Percentiles rank a stretch among this genome's conserved stretches.
Conservation (phyloP, 176 grass and related monocot species). For the Oryza longistaminata region DNA sequence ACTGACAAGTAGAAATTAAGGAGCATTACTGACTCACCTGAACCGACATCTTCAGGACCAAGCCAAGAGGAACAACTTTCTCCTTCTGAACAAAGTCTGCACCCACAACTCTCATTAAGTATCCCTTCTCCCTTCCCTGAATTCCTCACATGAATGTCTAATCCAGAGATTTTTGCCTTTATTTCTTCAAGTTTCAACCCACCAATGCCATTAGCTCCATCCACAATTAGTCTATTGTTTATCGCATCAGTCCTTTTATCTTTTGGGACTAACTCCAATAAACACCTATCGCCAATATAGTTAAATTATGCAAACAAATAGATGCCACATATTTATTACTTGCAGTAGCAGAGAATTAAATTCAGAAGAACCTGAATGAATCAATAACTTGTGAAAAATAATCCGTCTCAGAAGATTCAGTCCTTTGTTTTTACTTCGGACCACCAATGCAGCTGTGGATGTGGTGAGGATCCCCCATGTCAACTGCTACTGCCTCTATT, state of each 20-base stretch:
- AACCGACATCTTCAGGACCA: slow-evolving; percentile 52
- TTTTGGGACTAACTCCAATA: slow-evolving; percentile 62
- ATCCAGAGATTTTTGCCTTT: slow-evolving; percentile 47
- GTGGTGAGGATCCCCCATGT: slow-evolving; percentile 92
- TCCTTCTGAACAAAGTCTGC: slow-evolving; percentile 99
- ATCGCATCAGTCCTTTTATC: slow-evolving; percentile 33
- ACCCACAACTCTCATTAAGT: slow-evolving; percentile 87
- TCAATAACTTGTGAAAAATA: slow-evolving; percentile 70
- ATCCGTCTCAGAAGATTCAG: slow-evolving; percentile 60
- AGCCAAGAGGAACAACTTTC: slow-evolving; percentile 68
- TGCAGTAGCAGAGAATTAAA: background rate
- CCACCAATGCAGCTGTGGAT: slow-evolving; percentile 93
- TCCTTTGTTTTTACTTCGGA: slow-evolving; percentile 73
- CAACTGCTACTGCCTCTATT: slow-evolving; percentile 55
- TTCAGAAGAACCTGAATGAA: slow-evolving; percentile 69
- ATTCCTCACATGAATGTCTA: slow-evolving; percentile 73
- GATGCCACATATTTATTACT: background rate
- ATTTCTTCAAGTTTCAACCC: slow-evolving; percentile 73
- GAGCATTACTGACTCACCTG: slow-evolving; percentile 40
- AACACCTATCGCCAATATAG: slow-evolving; percentile 29
- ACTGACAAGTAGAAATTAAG: background rate
- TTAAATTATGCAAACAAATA: background rate
- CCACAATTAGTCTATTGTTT: slow-evolving; percentile 66
- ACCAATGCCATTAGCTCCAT: slow-evolving; percentile 92
- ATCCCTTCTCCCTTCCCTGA: slow-evolving; percentile 79